Evolutionary conservation across 2,329 filamentous ascomycete species (phyloP).

Genomic region (Didymella exigua): DNA sequence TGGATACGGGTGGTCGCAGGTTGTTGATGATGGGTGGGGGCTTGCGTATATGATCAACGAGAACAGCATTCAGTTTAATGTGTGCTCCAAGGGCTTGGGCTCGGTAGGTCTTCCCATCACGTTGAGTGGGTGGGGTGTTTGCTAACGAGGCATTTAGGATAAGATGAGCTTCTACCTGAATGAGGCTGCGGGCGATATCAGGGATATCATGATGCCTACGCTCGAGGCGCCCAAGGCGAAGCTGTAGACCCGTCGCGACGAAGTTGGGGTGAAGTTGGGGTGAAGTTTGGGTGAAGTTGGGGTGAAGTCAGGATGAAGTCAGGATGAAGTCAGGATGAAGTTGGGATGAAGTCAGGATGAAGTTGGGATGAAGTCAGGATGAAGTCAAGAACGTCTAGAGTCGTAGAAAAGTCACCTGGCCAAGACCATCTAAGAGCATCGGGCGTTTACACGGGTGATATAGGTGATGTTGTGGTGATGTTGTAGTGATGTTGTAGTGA

Average conservation of each 20-base stretch:
- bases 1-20: conserved; percentile 98
- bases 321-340: too few species aligned
- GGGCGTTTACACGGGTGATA: too few species aligned
- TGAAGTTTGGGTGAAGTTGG: background rate
- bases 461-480: too few species aligned
- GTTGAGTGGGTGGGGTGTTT: background rate
- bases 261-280: too few species aligned
- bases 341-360: too few species aligned
- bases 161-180: conserved; percentile 96
- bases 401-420: too few species aligned
- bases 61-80: conserved; percentile 98
- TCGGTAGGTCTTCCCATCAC: conserved; percentile 52
- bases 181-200: conserved; percentile 88
- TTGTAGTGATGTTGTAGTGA: too few species aligned
- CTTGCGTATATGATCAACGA: conserved; percentile 99
- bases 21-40: conserved; percentile 92
- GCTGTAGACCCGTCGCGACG: conserved; percentile 62
- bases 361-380: too few species aligned
- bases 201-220: conserved; percentile 82
- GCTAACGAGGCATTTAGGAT: conserved; percentile 51
- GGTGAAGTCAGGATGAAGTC: too few species aligned
- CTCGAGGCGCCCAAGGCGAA: conserved; percentile 84
- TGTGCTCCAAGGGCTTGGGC: conserved; percentile 91
- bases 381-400: too few species aligned
- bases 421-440: too few species aligned